Base-by-base conservation (phyloP, 2,329 filamentous ascomycete genomes). In the Ascochyta lentis region DNA sequence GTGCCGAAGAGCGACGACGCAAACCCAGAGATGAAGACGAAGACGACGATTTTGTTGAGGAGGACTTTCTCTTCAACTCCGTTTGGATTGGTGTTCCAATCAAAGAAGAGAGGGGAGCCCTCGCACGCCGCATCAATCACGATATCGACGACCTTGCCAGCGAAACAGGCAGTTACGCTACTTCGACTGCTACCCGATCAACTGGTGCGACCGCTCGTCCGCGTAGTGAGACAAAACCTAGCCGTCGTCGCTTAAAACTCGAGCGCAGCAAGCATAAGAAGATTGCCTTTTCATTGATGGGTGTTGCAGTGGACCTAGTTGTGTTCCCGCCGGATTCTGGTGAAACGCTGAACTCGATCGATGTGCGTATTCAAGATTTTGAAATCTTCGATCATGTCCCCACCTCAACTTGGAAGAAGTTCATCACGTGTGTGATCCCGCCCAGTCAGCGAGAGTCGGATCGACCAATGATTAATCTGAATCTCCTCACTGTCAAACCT, bases 401-500 rank as follows among this genome's bases (percentile, higher is more conserved):
- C 1, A 94, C 92, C 0, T 99, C 95, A 3, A 97, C 94, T 0
- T 99, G 96, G 96, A 96, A 91, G 75, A 99, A 97, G 73, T 99
- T 99, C 77, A 88, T 92, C 13, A 98, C 94, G 0, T 97, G 96
- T 67, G 90, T 96, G 79, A 87, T 90, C 56, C 92, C 96, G 70
- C 89, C 88, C 10, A 91, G 90, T n/a, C 88, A 91, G 68, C 86
- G 93, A 44, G 92, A 98, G 76, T 89, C 91, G 76, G 89, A 88
- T 16, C 89, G 89, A 13, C 92, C 88, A 67, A 97, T 98, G 93
- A 84, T 95, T 15, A 92, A 96, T 70, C 79, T 98, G 8, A 91
- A 97, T 72, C 80, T 98, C 6, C 80, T 96, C 53, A 96, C 90
- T 50, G 92, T 98, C 37, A 92, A 90, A 73, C 95, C 95, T 4